Conservation (phyloP, 495 filamentous ascomycete species). For the Parathielavia hyrcaniae region DNA sequence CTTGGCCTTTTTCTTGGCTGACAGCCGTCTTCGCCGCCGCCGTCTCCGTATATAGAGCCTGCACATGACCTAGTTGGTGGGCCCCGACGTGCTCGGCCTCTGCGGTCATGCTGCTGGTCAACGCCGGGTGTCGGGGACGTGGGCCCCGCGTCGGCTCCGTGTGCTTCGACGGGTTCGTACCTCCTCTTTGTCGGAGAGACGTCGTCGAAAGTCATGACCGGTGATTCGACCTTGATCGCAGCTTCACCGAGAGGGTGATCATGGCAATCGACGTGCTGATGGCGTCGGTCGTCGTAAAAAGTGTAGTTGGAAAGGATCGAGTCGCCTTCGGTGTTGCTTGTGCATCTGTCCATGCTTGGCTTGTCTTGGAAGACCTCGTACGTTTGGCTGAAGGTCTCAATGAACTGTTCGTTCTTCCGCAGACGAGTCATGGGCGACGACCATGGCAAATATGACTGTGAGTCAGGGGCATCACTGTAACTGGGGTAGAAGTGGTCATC, state of each 20-base stretch:
- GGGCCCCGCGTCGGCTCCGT: background rate
- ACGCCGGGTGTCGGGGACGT: background rate
- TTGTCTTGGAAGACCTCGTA: constrained; percentile 22
- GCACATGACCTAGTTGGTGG: background rate
- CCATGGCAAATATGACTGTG: constrained; percentile 31
- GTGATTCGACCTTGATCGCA: constrained; percentile 11
- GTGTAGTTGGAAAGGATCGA: constrained; percentile 18
- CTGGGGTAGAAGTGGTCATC: constrained; percentile 19
- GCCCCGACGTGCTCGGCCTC: background rate
- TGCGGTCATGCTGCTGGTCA: background rate
- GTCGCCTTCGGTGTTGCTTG: constrained; percentile 15
- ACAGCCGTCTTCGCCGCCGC: constrained; percentile 13
- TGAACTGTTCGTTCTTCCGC: constrained; percentile 25
- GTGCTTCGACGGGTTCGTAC: constrained; percentile 3
- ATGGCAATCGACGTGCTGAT: background rate
- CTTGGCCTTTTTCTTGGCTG: constrained; percentile 23
- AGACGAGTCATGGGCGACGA: constrained; percentile 30
- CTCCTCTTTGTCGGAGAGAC: constrained; percentile 7
- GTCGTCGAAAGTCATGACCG: constrained; percentile 1
- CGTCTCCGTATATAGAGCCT: background rate
- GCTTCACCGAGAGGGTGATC: background rate
- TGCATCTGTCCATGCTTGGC: background rate
- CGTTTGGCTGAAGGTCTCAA: constrained; percentile 28
- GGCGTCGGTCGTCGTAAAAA: background rate
- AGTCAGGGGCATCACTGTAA: constrained; percentile 11